Conservation (phyloP, 1,139 yeast genomes). For the Pichia sp. region DNA sequence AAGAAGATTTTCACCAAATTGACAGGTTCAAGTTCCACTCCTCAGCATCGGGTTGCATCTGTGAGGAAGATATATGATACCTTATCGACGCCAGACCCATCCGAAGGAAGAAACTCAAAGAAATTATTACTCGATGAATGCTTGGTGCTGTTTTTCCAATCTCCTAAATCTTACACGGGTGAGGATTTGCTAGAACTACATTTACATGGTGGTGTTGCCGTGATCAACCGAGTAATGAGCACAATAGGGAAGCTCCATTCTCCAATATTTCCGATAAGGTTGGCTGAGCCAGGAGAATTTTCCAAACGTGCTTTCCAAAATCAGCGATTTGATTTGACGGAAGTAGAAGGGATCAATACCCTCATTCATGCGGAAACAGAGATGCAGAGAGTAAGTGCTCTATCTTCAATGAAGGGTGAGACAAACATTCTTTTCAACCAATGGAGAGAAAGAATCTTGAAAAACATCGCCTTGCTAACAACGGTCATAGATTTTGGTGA, state of each 20-base stretch:
- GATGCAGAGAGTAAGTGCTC: slow-evolving; percentile 70
- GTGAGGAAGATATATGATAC: slow-evolving; percentile 47
- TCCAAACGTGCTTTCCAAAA: slow-evolving; percentile 61
- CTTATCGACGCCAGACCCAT: background rate
- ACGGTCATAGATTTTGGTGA: slow-evolving; percentile 97
- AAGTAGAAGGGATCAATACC: slow-evolving; percentile 85
- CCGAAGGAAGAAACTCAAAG: slow-evolving; percentile 26
- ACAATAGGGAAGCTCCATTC: slow-evolving; percentile 55
- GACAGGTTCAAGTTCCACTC: slow-evolving; percentile 39
- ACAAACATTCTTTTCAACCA: slow-evolving; percentile 47
- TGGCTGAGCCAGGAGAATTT: slow-evolving; percentile 93
- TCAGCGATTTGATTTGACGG: slow-evolving; percentile 56
- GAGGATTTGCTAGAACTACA: slow-evolving; percentile 87
- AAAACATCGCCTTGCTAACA: slow-evolving; percentile 68
- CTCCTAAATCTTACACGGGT: slow-evolving; percentile 88
- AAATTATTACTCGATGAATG: slow-evolving; percentile 66
- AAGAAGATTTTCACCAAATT: slow-evolving; percentile 41
- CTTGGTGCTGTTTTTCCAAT: slow-evolving; percentile 59
- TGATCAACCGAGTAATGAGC: slow-evolving; percentile 60
- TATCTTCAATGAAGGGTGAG: slow-evolving; percentile 67
- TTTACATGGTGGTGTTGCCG: slow-evolving; percentile 91
- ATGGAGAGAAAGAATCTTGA: slow-evolving; percentile 69
- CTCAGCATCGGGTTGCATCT: slow-evolving; percentile 51
- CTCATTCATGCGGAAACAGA: slow-evolving; percentile 95
- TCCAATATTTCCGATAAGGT: slow-evolving; percentile 48